Conservation (phyloP, 1,139 yeast species). For the Pichia sp. region DNA sequence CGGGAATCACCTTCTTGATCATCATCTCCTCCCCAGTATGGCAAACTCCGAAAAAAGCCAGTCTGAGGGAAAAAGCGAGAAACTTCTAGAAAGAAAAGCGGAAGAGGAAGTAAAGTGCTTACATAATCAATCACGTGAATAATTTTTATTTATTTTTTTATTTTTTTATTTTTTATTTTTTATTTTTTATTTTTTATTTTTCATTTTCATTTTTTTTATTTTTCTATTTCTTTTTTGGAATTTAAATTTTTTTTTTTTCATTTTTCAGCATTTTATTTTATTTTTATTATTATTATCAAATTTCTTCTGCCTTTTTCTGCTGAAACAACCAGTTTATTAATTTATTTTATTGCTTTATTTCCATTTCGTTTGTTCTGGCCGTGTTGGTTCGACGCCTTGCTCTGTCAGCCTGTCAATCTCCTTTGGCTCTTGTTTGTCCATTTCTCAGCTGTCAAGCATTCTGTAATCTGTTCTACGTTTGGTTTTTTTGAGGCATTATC, state of each 20-base stretch:
- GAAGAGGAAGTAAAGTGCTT: background rate
- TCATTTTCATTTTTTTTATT: background rate
- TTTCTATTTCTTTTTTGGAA: background rate
- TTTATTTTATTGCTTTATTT: background rate
- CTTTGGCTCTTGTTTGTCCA: background rate
- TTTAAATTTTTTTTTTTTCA: background rate
- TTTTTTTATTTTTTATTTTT: background rate
- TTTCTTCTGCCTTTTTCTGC: background rate
- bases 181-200: background rate
- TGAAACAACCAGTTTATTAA: background rate
- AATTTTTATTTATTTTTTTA: background rate
- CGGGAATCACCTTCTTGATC: background rate
- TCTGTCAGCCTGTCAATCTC: background rate
- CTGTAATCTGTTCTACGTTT: background rate
- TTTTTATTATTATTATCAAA: background rate
- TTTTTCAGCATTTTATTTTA: background rate
- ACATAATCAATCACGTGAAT: background rate
- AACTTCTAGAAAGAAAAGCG: background rate
- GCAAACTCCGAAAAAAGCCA: background rate
- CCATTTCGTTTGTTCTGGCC: background rate
- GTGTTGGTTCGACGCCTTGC: background rate
- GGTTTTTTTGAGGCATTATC: background rate
- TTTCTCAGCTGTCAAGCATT: background rate
- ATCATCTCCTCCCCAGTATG: background rate
- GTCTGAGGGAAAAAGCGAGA: background rate